Evolutionary conservation across 2,329 filamentous ascomycete genomes (phyloP), one percentile per base, ranked within the genome.

Genomic region (Thyridium curvatum): DNA sequence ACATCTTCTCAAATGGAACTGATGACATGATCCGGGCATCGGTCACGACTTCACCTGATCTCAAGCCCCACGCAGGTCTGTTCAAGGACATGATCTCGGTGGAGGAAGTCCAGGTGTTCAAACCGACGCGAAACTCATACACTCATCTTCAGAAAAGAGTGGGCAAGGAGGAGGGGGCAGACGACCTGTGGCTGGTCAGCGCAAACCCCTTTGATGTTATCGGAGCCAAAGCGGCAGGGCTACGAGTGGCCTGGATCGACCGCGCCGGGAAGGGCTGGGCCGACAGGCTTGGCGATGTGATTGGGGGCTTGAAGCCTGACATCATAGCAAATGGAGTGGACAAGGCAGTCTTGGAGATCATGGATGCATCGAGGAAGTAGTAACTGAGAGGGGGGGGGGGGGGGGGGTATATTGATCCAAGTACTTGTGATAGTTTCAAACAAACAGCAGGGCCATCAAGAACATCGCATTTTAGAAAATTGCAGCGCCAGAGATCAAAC

Each of bases 131-230:
- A 2, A 71, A 68, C 37, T 69, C 73, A 2, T 89, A 89, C 51
- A 46, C 64, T n/a, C 66, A 83, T 53, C 61, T 86, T 17, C 67
- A 74, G 1, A 47, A 67, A 45, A 63, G 64, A 29, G 65, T 70
- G 3, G 71, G 71, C 3, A 72, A 71, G 48, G 48, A 60, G 30
- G 60, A 57, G 1, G 50, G 67, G 14, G 62, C 68, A 46, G 60
- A 54, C 1, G 62, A 72, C 18, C 66, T 87, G 12, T 87, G 83
- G 81, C 58, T 89, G 8, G 70, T 90, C 6, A 84, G 74, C 47
- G 75, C 77, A 2, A 89, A 89, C 53, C 79, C 84, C 3, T 89
- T 89, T 53, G 84, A 89, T 54, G 64, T 84, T 13, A 71, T 79
- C 0, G 84, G 85, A 0, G 79, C 83, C 1, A 69, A 68, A 43